These are phyloP conservation scores for Ustilago tritici DNA, from an alignment of 1,284 basidiomycete genomes.

Conservation along the genomic window DNA sequence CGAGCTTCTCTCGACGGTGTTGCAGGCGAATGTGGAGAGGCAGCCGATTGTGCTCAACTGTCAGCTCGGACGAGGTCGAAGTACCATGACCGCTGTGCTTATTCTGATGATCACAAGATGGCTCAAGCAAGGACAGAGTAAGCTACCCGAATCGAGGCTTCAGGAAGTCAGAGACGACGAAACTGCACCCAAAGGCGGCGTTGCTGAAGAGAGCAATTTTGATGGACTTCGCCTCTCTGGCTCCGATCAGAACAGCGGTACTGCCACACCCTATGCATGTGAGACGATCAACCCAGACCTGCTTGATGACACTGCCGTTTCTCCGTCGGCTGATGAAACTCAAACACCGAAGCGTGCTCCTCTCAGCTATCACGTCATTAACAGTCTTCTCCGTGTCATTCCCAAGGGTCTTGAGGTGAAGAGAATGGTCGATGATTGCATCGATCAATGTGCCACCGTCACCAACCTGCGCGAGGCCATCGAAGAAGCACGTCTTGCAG, in stretches of 20 bases:
- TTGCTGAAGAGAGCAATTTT: slow-evolving; percentile 1
- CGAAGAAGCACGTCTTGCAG: slow-evolving; percentile 80
- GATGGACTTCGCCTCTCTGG: slow-evolving; percentile 22
- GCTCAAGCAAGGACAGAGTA: slow-evolving; percentile 72
- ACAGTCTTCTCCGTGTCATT: slow-evolving; percentile 86
- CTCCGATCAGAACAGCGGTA: slow-evolving; percentile 28
- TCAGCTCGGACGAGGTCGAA: slow-evolving; percentile 93
- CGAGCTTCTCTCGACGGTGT: slow-evolving; percentile 82
- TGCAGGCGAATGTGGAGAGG: slow-evolving; percentile 79
- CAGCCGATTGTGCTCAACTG: slow-evolving; percentile 91
- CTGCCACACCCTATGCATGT: slow-evolving; percentile 21
- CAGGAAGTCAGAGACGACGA: slow-evolving; percentile 31
- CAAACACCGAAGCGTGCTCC: slow-evolving; percentile 33
- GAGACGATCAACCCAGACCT: slow-evolving; percentile 43
- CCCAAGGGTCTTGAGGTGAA: slow-evolving; percentile 90
- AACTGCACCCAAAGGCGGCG: neutral
- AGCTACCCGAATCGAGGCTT: slow-evolving; percentile 65
- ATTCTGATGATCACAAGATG: slow-evolving; percentile 88
- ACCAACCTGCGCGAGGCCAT: slow-evolving; percentile 88
- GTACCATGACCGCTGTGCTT: slow-evolving; percentile 88
- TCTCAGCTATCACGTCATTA: slow-evolving; percentile 76
- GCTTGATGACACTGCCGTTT: slow-evolving; percentile 19
- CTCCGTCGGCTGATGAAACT: slow-evolving; percentile 2
- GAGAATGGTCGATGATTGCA: slow-evolving; percentile 85
- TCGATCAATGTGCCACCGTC: slow-evolving; percentile 83